Evolutionary conservation across 176 grass and related monocot genomes (phyloP).

Genomic region (Urochloa ruziziensis): DNA sequence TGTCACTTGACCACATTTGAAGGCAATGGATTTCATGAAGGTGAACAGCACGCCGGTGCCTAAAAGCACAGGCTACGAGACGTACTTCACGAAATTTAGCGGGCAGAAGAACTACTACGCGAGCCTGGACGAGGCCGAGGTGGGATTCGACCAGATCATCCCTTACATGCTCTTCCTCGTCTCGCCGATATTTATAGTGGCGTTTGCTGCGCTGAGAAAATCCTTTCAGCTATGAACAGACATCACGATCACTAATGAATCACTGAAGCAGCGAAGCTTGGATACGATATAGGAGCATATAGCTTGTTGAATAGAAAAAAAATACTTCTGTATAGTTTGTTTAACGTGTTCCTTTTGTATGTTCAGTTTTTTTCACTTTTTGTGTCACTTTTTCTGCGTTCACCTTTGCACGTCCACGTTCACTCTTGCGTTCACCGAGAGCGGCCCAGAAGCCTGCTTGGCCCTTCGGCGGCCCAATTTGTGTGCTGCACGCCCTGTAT

Average conservation of each 20-base stretch:
- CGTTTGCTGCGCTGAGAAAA: constrained; percentile 65
- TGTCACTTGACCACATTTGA: background rate
- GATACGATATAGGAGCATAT: background rate
- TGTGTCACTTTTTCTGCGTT: background rate
- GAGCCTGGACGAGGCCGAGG: constrained; percentile 37
- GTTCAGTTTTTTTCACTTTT: background rate
- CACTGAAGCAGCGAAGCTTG: no score
- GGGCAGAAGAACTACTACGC: constrained; percentile 56
- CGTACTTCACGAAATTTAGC: constrained; percentile 73
- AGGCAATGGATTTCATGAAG: constrained; percentile 96
- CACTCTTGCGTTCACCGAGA: no score
- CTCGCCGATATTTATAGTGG: constrained; percentile 69
- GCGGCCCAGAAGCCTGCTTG: background rate
- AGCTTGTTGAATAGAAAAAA: background rate
- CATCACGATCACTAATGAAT: background rate
- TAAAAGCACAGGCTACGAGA: constrained; percentile 69
- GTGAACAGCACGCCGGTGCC: constrained; percentile 39
- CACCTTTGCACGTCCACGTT: background rate
- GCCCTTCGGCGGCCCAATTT: background rate
- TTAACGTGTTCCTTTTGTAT: background rate
- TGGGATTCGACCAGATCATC: constrained; percentile 39
- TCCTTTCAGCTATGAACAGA: constrained; percentile 46
- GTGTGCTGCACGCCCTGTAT: background rate
- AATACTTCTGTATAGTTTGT: background rate
- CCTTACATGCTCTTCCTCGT: constrained; percentile 70